Percentiles rank a stretch among this genome's conserved stretches.
Evolutionary conservation across 1,284 basidiomycete genomes (phyloP).

Genomic region (Sanghuangporus baumii): DNA sequence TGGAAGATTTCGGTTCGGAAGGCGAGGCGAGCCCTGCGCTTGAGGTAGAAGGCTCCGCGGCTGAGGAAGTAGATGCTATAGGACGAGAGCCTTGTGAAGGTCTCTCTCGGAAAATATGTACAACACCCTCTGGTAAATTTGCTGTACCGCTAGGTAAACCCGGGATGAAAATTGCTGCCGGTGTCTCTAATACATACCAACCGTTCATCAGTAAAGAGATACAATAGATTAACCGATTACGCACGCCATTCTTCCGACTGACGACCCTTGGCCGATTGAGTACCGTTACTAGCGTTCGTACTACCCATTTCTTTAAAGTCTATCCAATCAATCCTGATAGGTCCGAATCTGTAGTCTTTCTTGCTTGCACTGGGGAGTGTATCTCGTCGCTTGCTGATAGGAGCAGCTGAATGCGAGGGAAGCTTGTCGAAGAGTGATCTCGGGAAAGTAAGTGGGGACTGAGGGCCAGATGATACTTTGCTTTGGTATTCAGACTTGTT

Average conservation of each 20-base stretch:
- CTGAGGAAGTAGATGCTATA: slow-evolving; percentile 21
- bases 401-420: slow-evolving; percentile 13
- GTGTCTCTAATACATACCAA: slow-evolving; percentile 38
- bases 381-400: slow-evolving; percentile 33
- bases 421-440: slow-evolving; percentile 17
- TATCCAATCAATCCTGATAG: slow-evolving; percentile 73
- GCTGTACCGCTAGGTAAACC: slow-evolving; percentile 58
- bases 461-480: background rate
- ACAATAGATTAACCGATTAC: background rate
- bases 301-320: slow-evolving; percentile 44
- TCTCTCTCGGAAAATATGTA: slow-evolving; percentile 69
- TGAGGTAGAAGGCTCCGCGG: slow-evolving; percentile 21
- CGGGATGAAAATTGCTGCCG: slow-evolving; percentile 58
- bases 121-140: slow-evolving; percentile 68
- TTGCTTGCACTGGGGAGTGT: slow-evolving; percentile 39
- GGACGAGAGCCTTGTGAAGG: background rate
- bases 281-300: slow-evolving; percentile 31
- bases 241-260: slow-evolving; percentile 36
- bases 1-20: slow-evolving; percentile 19
- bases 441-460: slow-evolving; percentile 3
- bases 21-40: slow-evolving; percentile 25
- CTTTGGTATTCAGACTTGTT: background rate
- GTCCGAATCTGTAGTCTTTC: slow-evolving; percentile 69
- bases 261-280: slow-evolving; percentile 41
- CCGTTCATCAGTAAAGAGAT: background rate